Base-by-base conservation (phyloP, 495 filamentous ascomycete species). In the Durotheca rogersii region DNA sequence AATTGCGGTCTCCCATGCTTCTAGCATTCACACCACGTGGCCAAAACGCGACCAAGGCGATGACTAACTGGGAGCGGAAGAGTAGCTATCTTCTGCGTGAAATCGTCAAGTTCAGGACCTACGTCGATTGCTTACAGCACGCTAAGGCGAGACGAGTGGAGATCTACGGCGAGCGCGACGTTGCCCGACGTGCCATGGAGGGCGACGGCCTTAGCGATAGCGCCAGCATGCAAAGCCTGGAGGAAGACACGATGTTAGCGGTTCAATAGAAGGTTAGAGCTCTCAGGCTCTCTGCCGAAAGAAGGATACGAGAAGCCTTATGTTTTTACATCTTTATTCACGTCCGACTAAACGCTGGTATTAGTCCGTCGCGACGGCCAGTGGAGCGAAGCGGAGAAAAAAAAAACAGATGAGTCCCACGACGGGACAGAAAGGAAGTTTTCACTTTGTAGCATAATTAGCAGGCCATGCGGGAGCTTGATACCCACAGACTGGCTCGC, bases 11-110 rank as follows among this genome's bases (percentile, higher is more conserved):
- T 11, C 82, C 87, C 11, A 94, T 98, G 87, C 74, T 88, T 29
- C 74, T 94, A 41, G 90, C 93, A 53, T 98, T 94, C 65, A 89
- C 90, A 15, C 89, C 90, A 1, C 82, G 92, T 17, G 85, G 91
- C 45, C 80, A 82, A 15, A 99, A 97, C 64, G 75, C 81, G 16
- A 69, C 70, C 37, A 91, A 88, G 68, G 88, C 92, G 1, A 84
- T 96, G 85, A 75, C 84, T 3, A 99, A 99, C 65, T 99, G 94
- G 94, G 90, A 99, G 73, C 81, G 85, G 45, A 96, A 96, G 70
- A 92, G 87, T 29, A 84, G 85, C 21, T 95, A 97, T 65, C 71
- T 99, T 31, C 73, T 97, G 15, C 77, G 85, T n/a, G 93, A 99
- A 70, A 96, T 92, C 62, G 88, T 96, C 58, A 99, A 97, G 62